Evolutionary conservation across 2,329 filamentous ascomycete species (phyloP).

Genomic region (Gremmenia infestans): DNA sequence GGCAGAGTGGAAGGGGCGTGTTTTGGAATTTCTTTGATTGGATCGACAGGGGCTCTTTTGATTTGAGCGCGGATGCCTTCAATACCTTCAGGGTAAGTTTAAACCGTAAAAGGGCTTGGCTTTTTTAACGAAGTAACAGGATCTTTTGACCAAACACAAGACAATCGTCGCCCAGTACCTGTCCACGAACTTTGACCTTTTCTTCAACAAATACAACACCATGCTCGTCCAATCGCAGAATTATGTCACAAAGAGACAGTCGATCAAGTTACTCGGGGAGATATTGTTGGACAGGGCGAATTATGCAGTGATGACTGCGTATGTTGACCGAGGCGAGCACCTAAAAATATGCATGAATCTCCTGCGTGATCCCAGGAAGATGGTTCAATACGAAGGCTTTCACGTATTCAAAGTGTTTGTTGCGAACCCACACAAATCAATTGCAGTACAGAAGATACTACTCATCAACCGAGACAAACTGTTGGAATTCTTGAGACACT

Average conservation of each 20-base stretch:
- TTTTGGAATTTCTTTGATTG: slow-evolving; percentile 98
- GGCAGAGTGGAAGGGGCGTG: slow-evolving; percentile 74
- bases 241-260: slow-evolving; percentile 97
- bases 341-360: slow-evolving; percentile 99
- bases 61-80: slow-evolving; percentile 95
- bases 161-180: slow-evolving; percentile 84
- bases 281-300: slow-evolving; percentile 92
- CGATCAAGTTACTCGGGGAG: slow-evolving; percentile 94
- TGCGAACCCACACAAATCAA: slow-evolving; percentile 96
- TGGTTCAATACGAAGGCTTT: slow-evolving; percentile 99
- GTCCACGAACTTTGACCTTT: slow-evolving; percentile 82
- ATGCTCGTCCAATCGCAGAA: slow-evolving; percentile 85
- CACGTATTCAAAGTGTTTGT: slow-evolving; percentile 99
- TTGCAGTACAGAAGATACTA: slow-evolving; percentile 89
- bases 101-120: not conserved
- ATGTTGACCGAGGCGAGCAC: slow-evolving; percentile 92
- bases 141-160: slow-evolving; percentile 93
- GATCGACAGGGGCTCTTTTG: slow-evolving; percentile 95
- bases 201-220: slow-evolving; percentile 87
- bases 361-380: slow-evolving; percentile 89
- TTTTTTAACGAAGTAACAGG: slow-evolving; percentile 48
- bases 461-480: slow-evolving; percentile 94
- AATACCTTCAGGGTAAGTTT: slow-evolving; percentile 82
- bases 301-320: slow-evolving; percentile 96
- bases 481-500: slow-evolving; percentile 81